These are phyloP conservation scores for Solanum boliviense DNA, from an alignment of 257 asterid species.

Conservation along the genomic window DNA sequence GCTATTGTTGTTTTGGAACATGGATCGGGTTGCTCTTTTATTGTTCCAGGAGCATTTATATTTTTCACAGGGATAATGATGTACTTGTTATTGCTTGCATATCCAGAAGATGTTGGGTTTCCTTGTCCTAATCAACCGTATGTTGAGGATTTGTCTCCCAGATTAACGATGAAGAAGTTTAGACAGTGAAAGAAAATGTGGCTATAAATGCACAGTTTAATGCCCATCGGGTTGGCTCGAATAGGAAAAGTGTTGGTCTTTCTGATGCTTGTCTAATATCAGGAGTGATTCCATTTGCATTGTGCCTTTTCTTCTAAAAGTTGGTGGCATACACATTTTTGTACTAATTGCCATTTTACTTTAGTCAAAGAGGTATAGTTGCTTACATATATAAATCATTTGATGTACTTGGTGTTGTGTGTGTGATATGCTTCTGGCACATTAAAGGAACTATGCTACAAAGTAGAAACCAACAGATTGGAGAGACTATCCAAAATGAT, in stretches of 20 bases:
- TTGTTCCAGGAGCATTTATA: slow-evolving; percentile 18
- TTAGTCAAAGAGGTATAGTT: slow-evolving; percentile 62
- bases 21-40: too few relatives aligned
- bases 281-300: slow-evolving; percentile 77
- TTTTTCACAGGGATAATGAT: slow-evolving; percentile 42
- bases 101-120: slow-evolving; percentile 73
- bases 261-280: slow-evolving; percentile 59
- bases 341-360: slow-evolving; percentile 82
- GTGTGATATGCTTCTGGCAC: neutral
- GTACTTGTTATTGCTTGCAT: slow-evolving; percentile 57
- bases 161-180: slow-evolving; percentile 44
- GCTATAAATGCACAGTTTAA: slow-evolving; percentile 2
- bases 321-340: slow-evolving; percentile 79
- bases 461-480: neutral
- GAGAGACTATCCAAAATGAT: neutral
- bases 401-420: neutral
- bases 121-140: slow-evolving; percentile 11
- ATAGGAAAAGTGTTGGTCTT: slow-evolving; percentile 48
- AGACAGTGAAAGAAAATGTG: slow-evolving; percentile 6
- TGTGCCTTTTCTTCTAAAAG: slow-evolving; percentile 73
- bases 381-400: neutral
- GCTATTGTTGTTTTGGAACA: too few relatives aligned
- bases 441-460: neutral
- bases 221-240: neutral
- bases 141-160: neutral